Percentiles rank a stretch among this genome's conserved stretches.
Evolutionary conservation across 495 filamentous ascomycete species (phyloP).

Genomic region (Hyaloscypha hepaticicola): DNA sequence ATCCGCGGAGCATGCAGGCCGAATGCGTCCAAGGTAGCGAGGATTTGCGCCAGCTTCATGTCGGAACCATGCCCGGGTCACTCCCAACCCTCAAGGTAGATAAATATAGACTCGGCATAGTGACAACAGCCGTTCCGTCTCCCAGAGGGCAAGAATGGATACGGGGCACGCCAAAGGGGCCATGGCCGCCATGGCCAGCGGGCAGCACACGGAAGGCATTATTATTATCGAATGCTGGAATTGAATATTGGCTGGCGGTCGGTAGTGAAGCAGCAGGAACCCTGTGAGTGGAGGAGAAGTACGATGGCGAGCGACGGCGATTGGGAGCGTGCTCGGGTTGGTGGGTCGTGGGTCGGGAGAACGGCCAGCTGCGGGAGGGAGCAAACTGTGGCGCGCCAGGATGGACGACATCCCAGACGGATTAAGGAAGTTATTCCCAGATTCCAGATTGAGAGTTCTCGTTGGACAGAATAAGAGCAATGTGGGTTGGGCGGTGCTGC

Average conservation of each 20-base stretch:
- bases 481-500: background rate
- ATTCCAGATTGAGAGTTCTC: too few relatives aligned
- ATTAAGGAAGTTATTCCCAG: too few relatives aligned
- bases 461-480: too few relatives aligned
- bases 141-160: background rate
- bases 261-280: background rate
- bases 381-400: background rate
- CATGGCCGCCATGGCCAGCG: background rate
- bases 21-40: slow-evolving; percentile 7
- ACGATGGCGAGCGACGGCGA: background rate
- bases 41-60: background rate
- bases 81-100: slow-evolving; percentile 20
- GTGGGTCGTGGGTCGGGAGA: background rate
- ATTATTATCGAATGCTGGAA: too few relatives aligned
- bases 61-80: slow-evolving; percentile 1
- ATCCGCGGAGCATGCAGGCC: background rate
- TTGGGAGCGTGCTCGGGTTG: background rate
- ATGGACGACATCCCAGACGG: too few relatives aligned
- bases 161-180: background rate
- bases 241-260: background rate
- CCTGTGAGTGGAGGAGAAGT: background rate
- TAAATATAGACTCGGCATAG: slow-evolving; percentile 5
- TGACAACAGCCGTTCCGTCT: background rate
- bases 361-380: background rate
- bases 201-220: background rate